Evolutionary conservation across 768 basidiomycete genomes (phyloP).

Genomic region (Kwoniella botswanensis): DNA sequence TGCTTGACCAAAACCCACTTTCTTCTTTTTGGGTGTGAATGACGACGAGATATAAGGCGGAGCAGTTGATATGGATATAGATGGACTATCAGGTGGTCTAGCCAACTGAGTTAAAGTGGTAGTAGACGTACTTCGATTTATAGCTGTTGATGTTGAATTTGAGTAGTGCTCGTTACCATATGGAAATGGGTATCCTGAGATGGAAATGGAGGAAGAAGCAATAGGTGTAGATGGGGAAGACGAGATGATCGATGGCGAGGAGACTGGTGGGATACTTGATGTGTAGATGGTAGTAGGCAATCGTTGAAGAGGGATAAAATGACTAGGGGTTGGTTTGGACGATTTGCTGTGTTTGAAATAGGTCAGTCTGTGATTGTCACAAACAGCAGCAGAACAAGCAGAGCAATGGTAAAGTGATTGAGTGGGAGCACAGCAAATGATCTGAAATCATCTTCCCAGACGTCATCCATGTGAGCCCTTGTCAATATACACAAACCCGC

Average conservation of each 20-base stretch:
- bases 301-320: slow-evolving; percentile 4
- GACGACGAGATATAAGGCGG: not conserved
- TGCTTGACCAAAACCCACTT: slow-evolving; percentile 10
- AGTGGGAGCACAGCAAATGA: not conserved
- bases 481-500: not conserved
- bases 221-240: slow-evolving; percentile 4
- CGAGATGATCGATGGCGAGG: slow-evolving; percentile 12
- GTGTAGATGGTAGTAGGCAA: not conserved
- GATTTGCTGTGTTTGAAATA: not conserved
- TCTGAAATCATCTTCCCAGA: not conserved
- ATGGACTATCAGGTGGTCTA: slow-evolving; percentile 4
- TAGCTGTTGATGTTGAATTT: slow-evolving; percentile 1
- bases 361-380: not conserved
- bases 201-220: not conserved
- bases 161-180: slow-evolving; percentile 10
- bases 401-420: not conserved
- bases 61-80: not conserved
- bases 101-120: slow-evolving; percentile 1
- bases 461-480: not conserved
- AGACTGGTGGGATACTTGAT: not conserved
- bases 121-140: slow-evolving; percentile 9
- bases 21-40: slow-evolving; percentile 3
- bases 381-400: not conserved
- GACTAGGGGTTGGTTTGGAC: not conserved
- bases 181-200: slow-evolving; percentile 10